A percentile compares a stretch with the other conserved stretches of the same genome.
These are phyloP conservation scores for Oryza nivara DNA, from an alignment of 176 grass and related monocot genomes.

Conservation along the genomic window DNA sequence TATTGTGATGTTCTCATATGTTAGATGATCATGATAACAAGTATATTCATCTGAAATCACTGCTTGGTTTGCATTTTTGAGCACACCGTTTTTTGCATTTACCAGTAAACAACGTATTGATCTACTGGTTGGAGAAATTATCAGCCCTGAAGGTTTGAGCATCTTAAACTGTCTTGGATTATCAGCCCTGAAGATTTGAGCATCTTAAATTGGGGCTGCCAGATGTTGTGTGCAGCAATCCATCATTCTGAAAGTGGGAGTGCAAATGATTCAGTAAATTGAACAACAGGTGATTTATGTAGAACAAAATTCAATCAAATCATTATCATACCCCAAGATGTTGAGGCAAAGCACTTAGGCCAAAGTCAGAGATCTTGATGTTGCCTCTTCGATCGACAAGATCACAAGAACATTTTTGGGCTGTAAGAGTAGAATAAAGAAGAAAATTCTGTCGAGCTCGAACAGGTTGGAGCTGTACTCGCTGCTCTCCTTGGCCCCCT, in stretches of 20 bases:
- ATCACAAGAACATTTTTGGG: constrained; percentile 75
- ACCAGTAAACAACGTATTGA: background rate
- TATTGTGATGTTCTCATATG: too few species aligned
- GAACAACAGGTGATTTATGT: background rate
- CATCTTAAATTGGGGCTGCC: constrained; percentile 68
- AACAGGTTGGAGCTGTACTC: constrained; percentile 85
- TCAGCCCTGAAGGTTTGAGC: background rate
- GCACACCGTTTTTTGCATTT: too few species aligned
- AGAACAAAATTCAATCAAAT: background rate
- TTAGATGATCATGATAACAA: too few species aligned
- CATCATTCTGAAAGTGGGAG: constrained; percentile 64
- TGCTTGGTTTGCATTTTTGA: too few species aligned
- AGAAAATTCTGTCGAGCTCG: constrained; percentile 63
- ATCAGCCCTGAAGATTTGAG: too few species aligned
- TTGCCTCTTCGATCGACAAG: constrained; percentile 63
- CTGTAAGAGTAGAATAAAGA: constrained; percentile 53
- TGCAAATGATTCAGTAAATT: background rate
- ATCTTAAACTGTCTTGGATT: background rate
- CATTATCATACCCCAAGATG: constrained; percentile 62
- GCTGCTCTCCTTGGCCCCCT: constrained; percentile 64
- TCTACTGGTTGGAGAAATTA: background rate
- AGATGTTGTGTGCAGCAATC: constrained; percentile 81
- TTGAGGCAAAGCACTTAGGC: constrained; percentile 76
- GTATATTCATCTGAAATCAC: too few species aligned
- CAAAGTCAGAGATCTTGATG: constrained; percentile 89